These are phyloP conservation scores for Pleurozium schreberi DNA, from an alignment of 225 moss, liverwort and hornwort species.

Conservation along the genomic window DNA sequence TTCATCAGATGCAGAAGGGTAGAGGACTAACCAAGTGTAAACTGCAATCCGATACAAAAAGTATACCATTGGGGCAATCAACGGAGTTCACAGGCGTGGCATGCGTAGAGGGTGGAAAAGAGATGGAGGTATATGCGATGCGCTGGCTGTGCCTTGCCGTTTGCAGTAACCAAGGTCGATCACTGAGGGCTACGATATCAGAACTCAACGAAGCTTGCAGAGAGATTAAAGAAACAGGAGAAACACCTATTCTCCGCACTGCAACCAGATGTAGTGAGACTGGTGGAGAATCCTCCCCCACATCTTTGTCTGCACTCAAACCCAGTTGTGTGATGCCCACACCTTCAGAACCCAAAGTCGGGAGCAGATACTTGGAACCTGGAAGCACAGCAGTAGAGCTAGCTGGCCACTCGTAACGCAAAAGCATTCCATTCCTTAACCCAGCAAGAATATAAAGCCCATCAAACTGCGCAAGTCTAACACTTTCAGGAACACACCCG, in stretches of 20 bases:
- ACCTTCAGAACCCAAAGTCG: slow-evolving; percentile 3
- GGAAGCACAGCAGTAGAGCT: slow-evolving; percentile 1
- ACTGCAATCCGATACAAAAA: slow-evolving; percentile 98
- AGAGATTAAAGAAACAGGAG: slow-evolving; percentile 83
- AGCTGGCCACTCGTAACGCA: slow-evolving; percentile 94
- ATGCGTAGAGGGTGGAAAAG: slow-evolving; percentile 84
- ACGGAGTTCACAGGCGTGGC: slow-evolving; percentile 78
- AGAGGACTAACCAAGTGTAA: slow-evolving; percentile 80
- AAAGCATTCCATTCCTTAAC: slow-evolving; percentile 86
- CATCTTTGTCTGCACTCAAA: slow-evolving; percentile 7
- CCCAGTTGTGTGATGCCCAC: slow-evolving; percentile 1
- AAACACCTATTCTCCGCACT: slow-evolving; percentile 86
- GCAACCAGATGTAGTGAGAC: slow-evolving; percentile 71
- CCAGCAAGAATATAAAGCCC: slow-evolving; percentile 85
- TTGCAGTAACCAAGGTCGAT: slow-evolving; percentile 95
- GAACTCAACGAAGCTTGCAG: slow-evolving; percentile 65
- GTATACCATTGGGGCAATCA: slow-evolving; percentile 86
- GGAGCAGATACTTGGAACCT: slow-evolving; percentile 2
- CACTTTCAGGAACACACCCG: slow-evolving; percentile 91
- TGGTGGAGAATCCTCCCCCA: slow-evolving; percentile 14
- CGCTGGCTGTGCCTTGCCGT: slow-evolving; percentile 92
- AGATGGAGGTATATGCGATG: slow-evolving; percentile 89
- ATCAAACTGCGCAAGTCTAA: slow-evolving; percentile 88
- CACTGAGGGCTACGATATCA: slow-evolving; percentile 88
- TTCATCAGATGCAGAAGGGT: neutral